Base-by-base conservation (phyloP, 2,329 filamentous ascomycete species). In the Cladophialophora chaetospira region DNA sequence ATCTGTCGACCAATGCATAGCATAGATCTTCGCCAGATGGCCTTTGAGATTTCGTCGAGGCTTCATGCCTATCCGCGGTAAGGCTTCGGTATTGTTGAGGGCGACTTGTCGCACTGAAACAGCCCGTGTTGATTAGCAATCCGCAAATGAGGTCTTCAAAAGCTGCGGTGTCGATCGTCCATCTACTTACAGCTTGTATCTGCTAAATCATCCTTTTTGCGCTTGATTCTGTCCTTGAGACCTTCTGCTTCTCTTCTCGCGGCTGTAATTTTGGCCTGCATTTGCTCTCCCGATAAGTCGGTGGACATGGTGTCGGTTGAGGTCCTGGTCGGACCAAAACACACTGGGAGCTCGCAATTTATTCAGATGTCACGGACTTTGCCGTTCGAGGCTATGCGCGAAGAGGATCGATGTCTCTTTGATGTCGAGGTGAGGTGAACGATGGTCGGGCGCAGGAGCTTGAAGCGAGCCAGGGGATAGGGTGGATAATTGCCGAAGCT, bases 1-100 rank as follows among this genome's bases (percentile, higher is more conserved):
- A 77, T 99, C 94, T 64, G 94, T 99, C 29, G 94, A 97, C 94
- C 94, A 99, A 81, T 99, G 94, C 94, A 99, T 99, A 69, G 94
- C 94, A 76, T 99, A 99, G 70, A 99, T 99, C 80, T 99, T 99
- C 69, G 94, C 94, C 66, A 99, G 79, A 82, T 99, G 94, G 65
- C 94, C 94, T 80, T 97, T 97, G 66, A 99, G 82, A 48, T 92
- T 97, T 70, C 91, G 89, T 80, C 96, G 94, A 64, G 93, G 89
- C 82, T 94, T 96, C 94, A 99, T 97, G 72, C 93, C 84, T 75
- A 95, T 94, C 76, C 89, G 88, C 64, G 93, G 91, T 68, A 99
- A 86, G 66, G 89, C 82, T 74, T 97, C 94, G 75, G 96, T 93
- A 65, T 93, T 88, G 78, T 93, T 89, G 73, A 91, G 87, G 69